These are phyloP conservation scores for Diospyros lotus DNA, from an alignment of 148 eudicot species.

Conservation along the genomic window DNA sequence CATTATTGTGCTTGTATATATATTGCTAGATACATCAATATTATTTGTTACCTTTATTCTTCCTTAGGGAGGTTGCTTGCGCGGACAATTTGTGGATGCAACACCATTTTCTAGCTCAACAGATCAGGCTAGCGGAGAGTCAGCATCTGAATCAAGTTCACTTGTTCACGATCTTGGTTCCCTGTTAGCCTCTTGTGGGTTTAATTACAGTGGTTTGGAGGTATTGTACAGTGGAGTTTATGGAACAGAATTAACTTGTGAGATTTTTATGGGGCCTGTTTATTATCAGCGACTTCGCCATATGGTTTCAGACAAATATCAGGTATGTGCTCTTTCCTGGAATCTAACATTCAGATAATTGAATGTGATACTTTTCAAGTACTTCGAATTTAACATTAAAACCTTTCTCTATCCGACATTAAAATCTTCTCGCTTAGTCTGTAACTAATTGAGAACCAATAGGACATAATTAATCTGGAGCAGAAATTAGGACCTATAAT, in stretches of 20 bases:
- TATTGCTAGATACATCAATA: not conserved
- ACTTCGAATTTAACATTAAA: not conserved
- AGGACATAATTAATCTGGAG: too few relatives aligned
- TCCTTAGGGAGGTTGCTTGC: conserved; percentile 72
- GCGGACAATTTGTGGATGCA: conserved; percentile 78
- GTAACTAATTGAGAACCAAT: not conserved
- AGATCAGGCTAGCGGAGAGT: conserved; percentile 33
- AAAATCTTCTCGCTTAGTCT: not conserved
- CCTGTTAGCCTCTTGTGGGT: conserved; percentile 55
- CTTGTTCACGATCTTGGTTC: conserved; percentile 82
- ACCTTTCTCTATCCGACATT: not conserved
- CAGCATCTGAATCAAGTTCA: conserved; percentile 37
- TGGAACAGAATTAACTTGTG: conserved; percentile 80
- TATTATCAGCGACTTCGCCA: conserved; percentile 92
- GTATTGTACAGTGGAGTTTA: conserved; percentile 85
- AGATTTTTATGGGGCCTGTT: conserved; percentile 94
- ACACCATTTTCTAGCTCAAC: conserved; percentile 60
- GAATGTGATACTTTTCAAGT: not conserved
- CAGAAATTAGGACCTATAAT: not conserved
- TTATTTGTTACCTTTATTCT: conserved; percentile 9
- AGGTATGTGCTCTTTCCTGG: conserved; percentile 40
- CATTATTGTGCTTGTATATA: not conserved
- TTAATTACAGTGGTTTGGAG: conserved; percentile 71
- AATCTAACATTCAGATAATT: not conserved
- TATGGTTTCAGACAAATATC: conserved; percentile 97